Conservation (phyloP, 2,329 filamentous ascomycete species). For the Chalaropsis ovoidea region DNA sequence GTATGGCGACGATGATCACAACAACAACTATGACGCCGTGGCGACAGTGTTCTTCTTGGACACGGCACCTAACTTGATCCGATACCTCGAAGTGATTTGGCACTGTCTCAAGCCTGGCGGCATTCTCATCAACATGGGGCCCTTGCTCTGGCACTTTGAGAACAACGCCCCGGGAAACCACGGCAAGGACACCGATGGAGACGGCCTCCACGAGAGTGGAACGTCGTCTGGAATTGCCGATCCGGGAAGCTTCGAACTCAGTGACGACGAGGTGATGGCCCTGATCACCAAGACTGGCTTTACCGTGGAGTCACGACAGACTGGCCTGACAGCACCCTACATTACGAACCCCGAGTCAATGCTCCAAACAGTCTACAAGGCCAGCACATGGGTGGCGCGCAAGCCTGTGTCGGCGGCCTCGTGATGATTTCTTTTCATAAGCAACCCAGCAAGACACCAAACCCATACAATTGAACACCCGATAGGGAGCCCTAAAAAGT, state of each 20-base stretch:
- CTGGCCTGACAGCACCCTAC: slow-evolving; percentile 62
- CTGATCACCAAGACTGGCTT: slow-evolving; percentile 71
- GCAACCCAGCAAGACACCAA: background rate
- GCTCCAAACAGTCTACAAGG: slow-evolving; percentile 71
- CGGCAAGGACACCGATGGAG: slow-evolving; percentile 42
- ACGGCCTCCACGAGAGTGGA: slow-evolving; percentile 41
- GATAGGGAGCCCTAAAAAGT: background rate
- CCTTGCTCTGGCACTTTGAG: slow-evolving; percentile 92
- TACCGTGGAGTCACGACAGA: slow-evolving; percentile 52
- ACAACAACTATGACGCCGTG: slow-evolving; percentile 64
- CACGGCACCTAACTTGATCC: slow-evolving; percentile 84
- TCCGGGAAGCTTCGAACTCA: slow-evolving; percentile 80
- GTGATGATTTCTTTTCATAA: slow-evolving; percentile 18
- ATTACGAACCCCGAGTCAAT: slow-evolving; percentile 79
- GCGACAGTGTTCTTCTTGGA: slow-evolving; percentile 93
- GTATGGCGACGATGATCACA: slow-evolving; percentile 57
- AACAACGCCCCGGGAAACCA: slow-evolving; percentile 54
- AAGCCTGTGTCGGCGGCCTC: slow-evolving; percentile 42
- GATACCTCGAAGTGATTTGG: slow-evolving; percentile 74
- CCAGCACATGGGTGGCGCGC: slow-evolving; percentile 75
- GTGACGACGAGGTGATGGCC: slow-evolving; percentile 74
- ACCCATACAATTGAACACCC: background rate
- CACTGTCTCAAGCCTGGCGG: slow-evolving; percentile 70
- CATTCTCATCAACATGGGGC: slow-evolving; percentile 80
- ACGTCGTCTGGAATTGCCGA: slow-evolving; percentile 65